These are phyloP conservation scores for Colletotrichum eremochloae DNA, from an alignment of 2,329 filamentous ascomycete species.

Conservation along the genomic window DNA sequence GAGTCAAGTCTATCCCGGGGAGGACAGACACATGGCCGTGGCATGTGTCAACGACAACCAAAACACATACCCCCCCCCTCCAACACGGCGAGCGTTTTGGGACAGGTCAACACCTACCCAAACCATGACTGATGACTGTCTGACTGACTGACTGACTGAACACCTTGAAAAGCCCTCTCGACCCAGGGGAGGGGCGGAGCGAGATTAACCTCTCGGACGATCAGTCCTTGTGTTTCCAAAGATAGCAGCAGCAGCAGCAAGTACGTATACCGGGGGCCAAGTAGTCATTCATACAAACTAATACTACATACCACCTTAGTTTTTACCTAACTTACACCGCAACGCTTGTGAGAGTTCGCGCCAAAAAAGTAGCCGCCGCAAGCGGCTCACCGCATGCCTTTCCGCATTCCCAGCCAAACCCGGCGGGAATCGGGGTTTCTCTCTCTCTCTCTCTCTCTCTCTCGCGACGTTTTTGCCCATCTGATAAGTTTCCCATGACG, in stretches of 20 bases:
- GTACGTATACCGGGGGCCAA: too few species aligned
- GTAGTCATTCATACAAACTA: too few species aligned
- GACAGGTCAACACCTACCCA: neutral
- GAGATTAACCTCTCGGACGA: neutral
- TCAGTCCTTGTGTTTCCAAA: neutral
- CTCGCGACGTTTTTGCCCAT: neutral
- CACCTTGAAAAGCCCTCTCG: neutral
- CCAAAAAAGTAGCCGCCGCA: slow-evolving; percentile 7
- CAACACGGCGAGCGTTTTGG: neutral
- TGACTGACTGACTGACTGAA: neutral
- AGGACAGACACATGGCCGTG: neutral
- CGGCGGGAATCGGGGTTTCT: neutral
- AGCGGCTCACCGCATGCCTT: slow-evolving; percentile 23
- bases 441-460: neutral
- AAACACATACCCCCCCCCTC: neutral
- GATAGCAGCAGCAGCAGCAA: neutral
- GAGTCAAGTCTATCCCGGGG: neutral
- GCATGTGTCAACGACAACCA: slow-evolving; percentile 13
- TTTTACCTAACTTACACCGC: too few species aligned
- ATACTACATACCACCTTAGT: too few species aligned
- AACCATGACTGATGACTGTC: neutral
- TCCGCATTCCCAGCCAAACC: neutral
- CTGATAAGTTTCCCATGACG: neutral
- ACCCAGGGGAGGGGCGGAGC: neutral
- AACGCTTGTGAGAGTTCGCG: neutral